Conservation (phyloP, 78 protist genomes). For the Dictyostelium firmibasis region DNA sequence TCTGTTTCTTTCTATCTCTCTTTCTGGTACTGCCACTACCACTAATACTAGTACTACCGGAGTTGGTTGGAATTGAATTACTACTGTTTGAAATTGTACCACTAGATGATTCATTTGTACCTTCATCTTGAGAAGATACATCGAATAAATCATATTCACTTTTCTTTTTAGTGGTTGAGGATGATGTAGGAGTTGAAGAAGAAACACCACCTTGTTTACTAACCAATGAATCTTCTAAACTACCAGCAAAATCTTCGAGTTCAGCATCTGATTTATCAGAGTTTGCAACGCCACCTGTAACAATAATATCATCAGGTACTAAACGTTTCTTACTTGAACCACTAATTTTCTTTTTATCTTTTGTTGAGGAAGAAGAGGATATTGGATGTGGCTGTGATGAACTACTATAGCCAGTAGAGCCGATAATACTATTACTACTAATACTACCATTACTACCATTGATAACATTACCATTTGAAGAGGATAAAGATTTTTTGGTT, state of each 20-base stretch:
- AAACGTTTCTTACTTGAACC: not conserved
- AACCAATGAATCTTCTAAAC: constrained; percentile 13
- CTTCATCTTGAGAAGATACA: constrained; percentile 12
- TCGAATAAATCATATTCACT: not conserved
- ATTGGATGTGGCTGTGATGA: not conserved
- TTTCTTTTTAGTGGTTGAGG: not conserved
- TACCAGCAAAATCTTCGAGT: constrained; percentile 64
- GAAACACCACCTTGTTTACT: not conserved
- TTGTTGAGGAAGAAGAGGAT: not conserved
- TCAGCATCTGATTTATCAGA: constrained; percentile 22
- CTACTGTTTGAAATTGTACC: not conserved
- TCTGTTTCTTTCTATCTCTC: constrained; percentile 4
- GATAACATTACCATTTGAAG: not conserved
- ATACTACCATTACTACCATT: not conserved
- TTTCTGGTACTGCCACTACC: not conserved
- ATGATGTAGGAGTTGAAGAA: not conserved
- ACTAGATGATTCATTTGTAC: not conserved
- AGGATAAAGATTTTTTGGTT: not conserved
- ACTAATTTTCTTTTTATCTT: not conserved
- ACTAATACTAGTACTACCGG: too few relatives aligned
- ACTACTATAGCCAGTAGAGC: not conserved
- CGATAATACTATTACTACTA: not conserved
- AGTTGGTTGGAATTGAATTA: not conserved
- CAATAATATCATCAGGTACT: constrained; percentile 53
- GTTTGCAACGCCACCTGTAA: not conserved